phyloP scores from a whole-genome alignment of 2,329 filamentous ascomycete genomes.

The Fusarium brachygibbosum region DNA sequence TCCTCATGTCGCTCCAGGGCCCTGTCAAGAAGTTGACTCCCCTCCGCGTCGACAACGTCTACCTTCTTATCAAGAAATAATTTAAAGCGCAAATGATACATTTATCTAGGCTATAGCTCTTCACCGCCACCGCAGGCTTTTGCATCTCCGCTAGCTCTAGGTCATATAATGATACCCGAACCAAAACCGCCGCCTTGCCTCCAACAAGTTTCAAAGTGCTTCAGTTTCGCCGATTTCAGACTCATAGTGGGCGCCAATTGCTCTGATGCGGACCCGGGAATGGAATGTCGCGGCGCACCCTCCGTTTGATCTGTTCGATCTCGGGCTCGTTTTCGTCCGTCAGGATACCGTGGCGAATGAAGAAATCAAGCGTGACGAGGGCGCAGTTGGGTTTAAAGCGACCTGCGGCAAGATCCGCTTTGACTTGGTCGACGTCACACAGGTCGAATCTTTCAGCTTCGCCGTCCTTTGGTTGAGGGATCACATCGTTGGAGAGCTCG shows the following conservation, averaged over 20 bases:
- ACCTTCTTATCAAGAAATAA: slow-evolving; percentile 93
- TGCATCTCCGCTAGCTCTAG: slow-evolving; percentile 40
- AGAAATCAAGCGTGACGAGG: slow-evolving; percentile 87
- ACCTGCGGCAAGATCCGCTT: slow-evolving; percentile 75
- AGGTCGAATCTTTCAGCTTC: slow-evolving; percentile 91
- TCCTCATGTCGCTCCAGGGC: slow-evolving; percentile 90
- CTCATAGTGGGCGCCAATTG: slow-evolving; percentile 48
- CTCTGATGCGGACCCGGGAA: slow-evolving; percentile 78
- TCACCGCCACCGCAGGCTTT: slow-evolving; percentile 15
- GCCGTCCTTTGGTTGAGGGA: slow-evolving; percentile 83
- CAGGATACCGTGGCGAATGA: slow-evolving; percentile 85
- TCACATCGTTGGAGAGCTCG: slow-evolving; percentile 75
- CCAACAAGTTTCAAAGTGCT: slow-evolving; percentile 23
- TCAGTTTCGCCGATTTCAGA: slow-evolving; percentile 2
- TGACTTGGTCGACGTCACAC: slow-evolving; percentile 81
- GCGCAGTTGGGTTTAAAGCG: slow-evolving; percentile 96
- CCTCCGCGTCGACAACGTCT: slow-evolving; percentile 91
- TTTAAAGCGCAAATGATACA: slow-evolving; percentile 21
- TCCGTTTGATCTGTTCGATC: slow-evolving; percentile 79
- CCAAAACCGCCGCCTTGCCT: slow-evolving; percentile 30
- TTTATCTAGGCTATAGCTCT: slow-evolving; percentile 31
- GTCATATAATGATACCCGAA: slow-evolving; percentile 47
- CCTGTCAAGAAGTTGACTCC: slow-evolving; percentile 96
- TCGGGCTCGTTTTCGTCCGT: slow-evolving; percentile 83
- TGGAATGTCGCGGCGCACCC: slow-evolving; percentile 82